A percentile compares a stretch with the other conserved stretches of the same genome.
Evolutionary conservation across 1,139 yeast species (phyloP).

Genomic region (Pichia norvegensis): DNA sequence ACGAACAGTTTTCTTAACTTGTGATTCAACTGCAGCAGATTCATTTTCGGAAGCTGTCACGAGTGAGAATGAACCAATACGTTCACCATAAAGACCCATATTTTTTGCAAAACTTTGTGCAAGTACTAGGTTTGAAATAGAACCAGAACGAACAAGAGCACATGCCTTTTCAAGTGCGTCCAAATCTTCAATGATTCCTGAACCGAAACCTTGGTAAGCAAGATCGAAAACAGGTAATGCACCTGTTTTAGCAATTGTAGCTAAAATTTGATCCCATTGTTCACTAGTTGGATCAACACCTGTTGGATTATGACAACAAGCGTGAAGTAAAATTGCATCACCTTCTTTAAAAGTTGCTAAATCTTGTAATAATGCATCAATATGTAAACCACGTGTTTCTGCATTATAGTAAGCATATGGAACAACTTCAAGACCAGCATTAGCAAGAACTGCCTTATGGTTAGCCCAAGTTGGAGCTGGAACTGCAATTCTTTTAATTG

Average conservation of each 20-base stretch:
- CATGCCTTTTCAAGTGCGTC: constrained; percentile 43
- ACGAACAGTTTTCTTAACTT: constrained; percentile 71
- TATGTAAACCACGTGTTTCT: constrained; percentile 44
- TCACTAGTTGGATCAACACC: constrained; percentile 80
- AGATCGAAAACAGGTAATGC: constrained; percentile 77
- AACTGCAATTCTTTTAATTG: constrained; percentile 31
- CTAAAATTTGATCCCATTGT: constrained; percentile 71
- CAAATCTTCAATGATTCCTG: constrained; percentile 53
- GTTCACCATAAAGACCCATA: constrained; percentile 95
- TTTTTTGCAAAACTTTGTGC: constrained; percentile 95
- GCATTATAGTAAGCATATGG: constrained; percentile 46
- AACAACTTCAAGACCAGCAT: constrained; percentile 36
- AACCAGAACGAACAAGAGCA: constrained; percentile 40
- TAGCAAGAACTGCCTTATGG: constrained; percentile 49
- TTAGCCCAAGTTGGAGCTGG: constrained; percentile 62
- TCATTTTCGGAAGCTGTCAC: constrained; percentile 42
- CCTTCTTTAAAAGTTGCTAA: constrained; percentile 38
- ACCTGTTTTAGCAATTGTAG: constrained; percentile 45
- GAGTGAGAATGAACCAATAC: constrained; percentile 83
- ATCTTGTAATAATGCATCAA: constrained; percentile 40
- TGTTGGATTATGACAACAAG: constrained; percentile 96
- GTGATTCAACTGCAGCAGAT: constrained; percentile 54
- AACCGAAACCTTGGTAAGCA: constrained; percentile 92
- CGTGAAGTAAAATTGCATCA: constrained; percentile 72
- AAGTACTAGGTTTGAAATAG: constrained; percentile 38